Evolutionary conservation across 176 grass and related monocot genomes (phyloP).

Genomic region (Phoenix roebelenii): DNA sequence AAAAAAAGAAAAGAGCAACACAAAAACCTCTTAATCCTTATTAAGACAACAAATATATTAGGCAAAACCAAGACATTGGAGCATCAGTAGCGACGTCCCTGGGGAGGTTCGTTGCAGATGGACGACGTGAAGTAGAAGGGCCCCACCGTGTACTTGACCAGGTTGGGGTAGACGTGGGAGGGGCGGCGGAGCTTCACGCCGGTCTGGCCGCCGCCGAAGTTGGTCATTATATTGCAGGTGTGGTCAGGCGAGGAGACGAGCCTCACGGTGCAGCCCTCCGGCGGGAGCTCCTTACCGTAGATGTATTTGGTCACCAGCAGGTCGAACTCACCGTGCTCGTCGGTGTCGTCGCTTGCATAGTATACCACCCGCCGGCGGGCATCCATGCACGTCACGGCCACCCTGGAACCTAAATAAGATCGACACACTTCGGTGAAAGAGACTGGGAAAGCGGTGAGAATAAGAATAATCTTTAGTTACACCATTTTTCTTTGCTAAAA

Average conservation of each 20-base stretch:
- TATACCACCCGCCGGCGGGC: conserved; percentile 20
- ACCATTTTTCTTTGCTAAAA: neutral
- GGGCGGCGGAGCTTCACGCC: conserved; percentile 34
- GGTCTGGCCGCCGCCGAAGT: conserved; percentile 51
- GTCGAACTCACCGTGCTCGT: conserved; percentile 40
- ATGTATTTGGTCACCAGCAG: conserved; percentile 26
- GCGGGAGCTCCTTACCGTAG: conserved; percentile 1
- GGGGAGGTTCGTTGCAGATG: conserved; percentile 22
- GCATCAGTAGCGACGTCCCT: neutral
- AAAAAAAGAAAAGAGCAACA: too few relatives aligned
- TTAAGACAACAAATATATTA: neutral
- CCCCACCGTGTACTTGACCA: conserved; percentile 29
- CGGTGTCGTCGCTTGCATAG: conserved; percentile 34
- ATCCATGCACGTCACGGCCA: conserved; percentile 62
- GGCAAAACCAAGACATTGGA: neutral
- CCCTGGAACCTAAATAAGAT: conserved; percentile 23
- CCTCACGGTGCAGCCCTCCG: conserved; percentile 35
- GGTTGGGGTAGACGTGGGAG: conserved; percentile 7
- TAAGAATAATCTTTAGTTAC: neutral
- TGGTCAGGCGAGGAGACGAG: conserved; percentile 37
- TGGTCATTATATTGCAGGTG: conserved; percentile 43
- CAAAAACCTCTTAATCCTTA: too few relatives aligned
- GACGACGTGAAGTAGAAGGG: conserved; percentile 53
- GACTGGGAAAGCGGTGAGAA: neutral
- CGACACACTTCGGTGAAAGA: neutral